Conservation (phyloP, 805 yeast species). For the Scheffersomyces stipitis region DNA sequence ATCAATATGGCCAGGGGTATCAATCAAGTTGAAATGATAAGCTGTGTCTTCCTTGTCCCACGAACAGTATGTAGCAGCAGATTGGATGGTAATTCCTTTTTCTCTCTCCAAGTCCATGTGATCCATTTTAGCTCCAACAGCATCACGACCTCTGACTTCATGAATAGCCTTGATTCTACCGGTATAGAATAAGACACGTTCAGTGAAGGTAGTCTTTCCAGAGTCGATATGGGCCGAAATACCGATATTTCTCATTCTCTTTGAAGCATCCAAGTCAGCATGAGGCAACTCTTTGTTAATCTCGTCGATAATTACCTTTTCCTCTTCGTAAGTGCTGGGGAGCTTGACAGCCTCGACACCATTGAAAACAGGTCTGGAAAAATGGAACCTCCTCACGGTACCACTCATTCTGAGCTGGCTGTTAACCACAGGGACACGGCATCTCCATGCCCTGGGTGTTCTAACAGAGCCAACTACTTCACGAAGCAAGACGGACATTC, state of each 20-base stretch:
- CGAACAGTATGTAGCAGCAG: conserved; percentile 97
- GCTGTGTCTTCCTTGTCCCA: conserved; percentile 75
- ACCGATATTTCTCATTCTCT: conserved; percentile 86
- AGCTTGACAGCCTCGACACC: conserved; percentile 4
- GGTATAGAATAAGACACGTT: conserved; percentile 92
- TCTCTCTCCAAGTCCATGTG: conserved; percentile 98
- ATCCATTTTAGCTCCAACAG: conserved; percentile 99
- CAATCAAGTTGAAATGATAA: conserved; percentile 91
- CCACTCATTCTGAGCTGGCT: too few relatives aligned
- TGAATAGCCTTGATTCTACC: conserved; percentile 97
- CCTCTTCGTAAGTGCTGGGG: conserved; percentile 65
- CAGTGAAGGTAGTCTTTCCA: conserved; percentile 97
- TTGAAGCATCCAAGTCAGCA: conserved; percentile 51
- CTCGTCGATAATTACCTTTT: conserved; percentile 64
- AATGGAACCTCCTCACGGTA: neutral
- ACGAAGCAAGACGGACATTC: too few relatives aligned
- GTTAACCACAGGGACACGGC: too few relatives aligned
- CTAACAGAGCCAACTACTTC: too few relatives aligned
- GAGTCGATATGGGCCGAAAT: conserved; percentile 98
- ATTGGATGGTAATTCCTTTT: conserved; percentile 97
- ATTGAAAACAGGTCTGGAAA: conserved; percentile 1
- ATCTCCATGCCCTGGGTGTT: too few relatives aligned
- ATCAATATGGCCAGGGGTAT: conserved; percentile 98
- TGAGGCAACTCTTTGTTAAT: conserved; percentile 49
- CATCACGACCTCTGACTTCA: conserved; percentile 94